phyloP scores from a whole-genome alignment of 768 basidiomycete genomes.

The Trametes maxima region DNA sequence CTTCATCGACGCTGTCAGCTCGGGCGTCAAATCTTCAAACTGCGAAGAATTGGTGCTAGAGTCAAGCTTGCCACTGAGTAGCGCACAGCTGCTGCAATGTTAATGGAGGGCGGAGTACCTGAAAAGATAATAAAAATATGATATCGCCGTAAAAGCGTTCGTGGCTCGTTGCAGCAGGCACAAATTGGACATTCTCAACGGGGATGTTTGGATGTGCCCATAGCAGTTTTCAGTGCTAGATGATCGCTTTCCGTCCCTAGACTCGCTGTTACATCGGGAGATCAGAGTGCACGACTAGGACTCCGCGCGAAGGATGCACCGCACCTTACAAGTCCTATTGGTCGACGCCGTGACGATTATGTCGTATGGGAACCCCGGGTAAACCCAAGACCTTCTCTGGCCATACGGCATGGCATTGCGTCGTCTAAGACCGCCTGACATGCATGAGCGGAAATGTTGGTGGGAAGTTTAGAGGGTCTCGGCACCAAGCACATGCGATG shows the following conservation, averaged over 20 bases:
- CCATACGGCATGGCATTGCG: neutral
- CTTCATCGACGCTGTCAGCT: neutral
- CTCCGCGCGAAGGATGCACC: neutral
- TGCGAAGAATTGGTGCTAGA: neutral
- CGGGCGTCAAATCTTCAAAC: neutral
- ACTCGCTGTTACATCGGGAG: slow-evolving; percentile 5
- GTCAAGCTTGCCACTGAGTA: neutral
- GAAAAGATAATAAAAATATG: neutral
- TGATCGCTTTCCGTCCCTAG: neutral
- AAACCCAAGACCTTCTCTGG: neutral
- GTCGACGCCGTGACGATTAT: neutral
- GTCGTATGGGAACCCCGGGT: slow-evolving; percentile 9
- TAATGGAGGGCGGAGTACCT: neutral
- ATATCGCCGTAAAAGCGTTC: too few species aligned
- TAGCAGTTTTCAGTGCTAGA: too few species aligned
- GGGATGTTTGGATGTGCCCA: too few species aligned
- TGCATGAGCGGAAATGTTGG: neutral
- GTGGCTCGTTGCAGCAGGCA: too few species aligned
- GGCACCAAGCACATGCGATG: too few species aligned
- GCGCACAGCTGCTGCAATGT: neutral
- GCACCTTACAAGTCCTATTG: neutral
- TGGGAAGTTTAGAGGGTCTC: neutral
- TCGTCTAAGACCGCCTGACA: neutral
- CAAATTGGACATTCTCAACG: too few species aligned
- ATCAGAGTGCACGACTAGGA: neutral